A percentile compares a stretch with the other conserved stretches of the same genome.
Evolutionary conservation across 805 yeast genomes (phyloP).

Genomic region (Maudiozyma barnettii): DNA sequence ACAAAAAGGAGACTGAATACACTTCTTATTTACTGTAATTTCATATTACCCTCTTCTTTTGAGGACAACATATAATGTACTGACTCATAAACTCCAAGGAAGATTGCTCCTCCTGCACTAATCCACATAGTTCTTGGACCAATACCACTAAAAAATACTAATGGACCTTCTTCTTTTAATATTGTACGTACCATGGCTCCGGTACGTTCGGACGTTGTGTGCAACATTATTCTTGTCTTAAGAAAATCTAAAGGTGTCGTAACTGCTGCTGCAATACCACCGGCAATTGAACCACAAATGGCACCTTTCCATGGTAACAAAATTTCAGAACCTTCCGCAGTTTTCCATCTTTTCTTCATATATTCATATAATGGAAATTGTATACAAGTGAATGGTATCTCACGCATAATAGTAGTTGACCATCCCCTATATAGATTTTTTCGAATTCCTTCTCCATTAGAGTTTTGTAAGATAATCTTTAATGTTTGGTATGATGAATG

Average conservation of each 20-base stretch:
- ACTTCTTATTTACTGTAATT: background rate
- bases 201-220: constrained; percentile 38
- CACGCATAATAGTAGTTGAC: constrained; percentile 85
- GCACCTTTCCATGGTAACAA: constrained; percentile 67
- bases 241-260: constrained; percentile 76
- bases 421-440: constrained; percentile 88
- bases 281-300: constrained; percentile 71
- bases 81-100: constrained; percentile 86
- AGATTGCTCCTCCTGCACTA: constrained; percentile 96
- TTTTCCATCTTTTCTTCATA: constrained; percentile 52
- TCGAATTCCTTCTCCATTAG: constrained; percentile 67
- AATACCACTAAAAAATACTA: constrained; percentile 70
- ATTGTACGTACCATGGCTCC: constrained; percentile 41
- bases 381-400: constrained; percentile 91
- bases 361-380: constrained; percentile 92
- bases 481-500: constrained; percentile 59
- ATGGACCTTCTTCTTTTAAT: constrained; percentile 60
- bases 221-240: constrained; percentile 80
- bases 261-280: constrained; percentile 71
- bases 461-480: constrained; percentile 47
- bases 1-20: too few species aligned
- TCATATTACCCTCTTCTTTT: background rate
- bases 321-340: background rate
- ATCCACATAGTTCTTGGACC: constrained; percentile 98
- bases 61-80: constrained; percentile 30